These are phyloP conservation scores for Uronychia setigera DNA, from an alignment of 73 alveolate genomes.

Conservation along the genomic window DNA sequence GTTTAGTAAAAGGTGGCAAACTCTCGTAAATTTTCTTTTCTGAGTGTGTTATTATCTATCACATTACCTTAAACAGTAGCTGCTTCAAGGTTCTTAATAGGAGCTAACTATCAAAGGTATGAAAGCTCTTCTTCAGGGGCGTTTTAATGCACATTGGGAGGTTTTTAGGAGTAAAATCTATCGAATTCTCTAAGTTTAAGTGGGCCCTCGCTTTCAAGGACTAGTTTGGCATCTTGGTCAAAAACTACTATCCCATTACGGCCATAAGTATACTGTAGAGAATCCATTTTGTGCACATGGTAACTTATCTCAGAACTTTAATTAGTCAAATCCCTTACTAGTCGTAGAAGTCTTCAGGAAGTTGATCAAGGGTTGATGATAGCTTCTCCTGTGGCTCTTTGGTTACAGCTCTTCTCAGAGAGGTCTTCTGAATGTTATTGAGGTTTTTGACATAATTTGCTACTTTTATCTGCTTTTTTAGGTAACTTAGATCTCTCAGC, in stretches of 20 bases:
- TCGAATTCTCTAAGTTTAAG: constrained; percentile 3
- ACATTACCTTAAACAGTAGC: neutral
- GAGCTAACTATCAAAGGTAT: constrained; percentile 22
- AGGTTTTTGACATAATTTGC: neutral
- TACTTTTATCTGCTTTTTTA: constrained; percentile 8
- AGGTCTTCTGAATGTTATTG: neutral
- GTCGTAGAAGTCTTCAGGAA: neutral
- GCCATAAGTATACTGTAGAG: neutral
- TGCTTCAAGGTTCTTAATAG: neutral
- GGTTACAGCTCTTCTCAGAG: neutral
- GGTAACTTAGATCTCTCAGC: constrained; percentile 13
- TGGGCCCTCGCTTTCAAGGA: constrained; percentile 7
- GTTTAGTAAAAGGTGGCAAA: constrained; percentile 19
- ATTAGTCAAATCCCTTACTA: neutral
- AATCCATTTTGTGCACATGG: neutral
- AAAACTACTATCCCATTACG: constrained; percentile 47
- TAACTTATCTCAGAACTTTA: constrained; percentile 13
- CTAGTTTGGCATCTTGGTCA: constrained; percentile 30
- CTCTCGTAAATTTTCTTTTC: constrained; percentile 13
- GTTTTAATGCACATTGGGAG: neutral
- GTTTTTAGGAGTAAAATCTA: neutral
- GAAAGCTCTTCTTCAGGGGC: constrained; percentile 31
- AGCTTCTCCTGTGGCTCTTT: neutral
- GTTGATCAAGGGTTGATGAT: too few relatives aligned
- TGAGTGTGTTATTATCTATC: neutral